These are phyloP conservation scores for Aaosphaeria arxii DNA, from an alignment of 2,329 filamentous ascomycete genomes.

Conservation along the genomic window DNA sequence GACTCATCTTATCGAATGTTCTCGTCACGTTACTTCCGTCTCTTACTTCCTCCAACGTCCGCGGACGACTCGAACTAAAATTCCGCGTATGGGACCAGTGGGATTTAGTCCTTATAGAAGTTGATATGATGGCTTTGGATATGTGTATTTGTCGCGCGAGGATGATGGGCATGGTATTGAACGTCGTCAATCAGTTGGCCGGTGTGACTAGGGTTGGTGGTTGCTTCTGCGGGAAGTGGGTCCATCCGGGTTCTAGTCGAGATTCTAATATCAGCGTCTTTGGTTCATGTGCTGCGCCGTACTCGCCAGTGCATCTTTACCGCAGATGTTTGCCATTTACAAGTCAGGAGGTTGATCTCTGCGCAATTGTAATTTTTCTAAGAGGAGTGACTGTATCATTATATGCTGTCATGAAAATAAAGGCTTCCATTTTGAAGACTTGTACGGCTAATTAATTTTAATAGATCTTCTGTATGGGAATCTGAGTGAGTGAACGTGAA, in stretches of 20 bases:
- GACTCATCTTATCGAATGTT: conserved; percentile 7
- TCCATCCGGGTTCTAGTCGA: neutral
- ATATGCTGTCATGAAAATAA: no score
- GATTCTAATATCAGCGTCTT: neutral
- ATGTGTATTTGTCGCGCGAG: neutral
- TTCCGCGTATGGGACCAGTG: neutral
- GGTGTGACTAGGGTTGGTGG: neutral
- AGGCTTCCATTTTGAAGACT: no score
- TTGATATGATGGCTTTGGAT: neutral
- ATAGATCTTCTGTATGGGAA: no score
- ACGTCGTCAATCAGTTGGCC: no score
- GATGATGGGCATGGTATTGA: neutral
- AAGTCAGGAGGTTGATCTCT: no score
- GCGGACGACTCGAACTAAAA: neutral
- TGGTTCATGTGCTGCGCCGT: neutral
- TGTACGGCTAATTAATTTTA: no score
- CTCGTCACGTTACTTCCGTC: no score
- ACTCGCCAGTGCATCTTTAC: neutral
- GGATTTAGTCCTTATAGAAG: neutral
- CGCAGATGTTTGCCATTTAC: no score
- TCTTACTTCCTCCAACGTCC: neutral
- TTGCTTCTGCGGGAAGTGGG: neutral
- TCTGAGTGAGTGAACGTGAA: no score
- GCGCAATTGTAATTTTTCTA: no score
- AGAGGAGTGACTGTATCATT: no score